Base-by-base conservation (phyloP, 2,329 filamentous ascomycete genomes). In the Nemania bipapillata region DNA sequence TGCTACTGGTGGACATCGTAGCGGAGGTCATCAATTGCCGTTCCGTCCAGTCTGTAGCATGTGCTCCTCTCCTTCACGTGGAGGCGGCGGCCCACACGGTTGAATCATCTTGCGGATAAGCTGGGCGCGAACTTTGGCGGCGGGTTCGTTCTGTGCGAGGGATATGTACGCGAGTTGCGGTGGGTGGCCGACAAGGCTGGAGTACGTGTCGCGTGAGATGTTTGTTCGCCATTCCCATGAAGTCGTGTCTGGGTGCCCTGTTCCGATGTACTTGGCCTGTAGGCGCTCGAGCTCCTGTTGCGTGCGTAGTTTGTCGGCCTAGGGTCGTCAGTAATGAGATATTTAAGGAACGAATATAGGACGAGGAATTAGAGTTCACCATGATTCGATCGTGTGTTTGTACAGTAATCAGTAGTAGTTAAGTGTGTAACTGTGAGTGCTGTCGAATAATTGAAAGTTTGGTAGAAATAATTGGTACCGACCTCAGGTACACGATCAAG, bases 201-300 rank as follows among this genome's bases (percentile, higher is more conserved):
- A 89, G 79, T 95, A 94, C 24, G 91, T 96, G 84, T 99, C 96
- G 79, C 96, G 94, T 79, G 94, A 89, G 78, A 98, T 95, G 83
- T 98, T 99, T 68, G 92, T 94, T 58, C 91, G 91, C 94, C 94
- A 99, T 83, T 99, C 96, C 90, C 96, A 96, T 81, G 93, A 96
- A 28, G 94, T 97, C 15, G 95, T 98, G 83, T 99, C 96, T 50
- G 95, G 93, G 81, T 97, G 94, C 26, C 96, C 96, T 3, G 96
- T 98, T 74, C 96, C 96, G 77, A 99, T 87, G 84, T 96, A 97
- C 77, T 96, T 96, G 77, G 94, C 91, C 83, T 99, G 96, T 20
- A 98, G 92, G 72, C 94, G 91, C 83, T 99, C 96, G 79, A 99
- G 94, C 81, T 99, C 96, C 82, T 99, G 96, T 76, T 97, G 93